Conservation (phyloP, 2,329 filamentous ascomycete species). For the Fusarium coffeatum region DNA sequence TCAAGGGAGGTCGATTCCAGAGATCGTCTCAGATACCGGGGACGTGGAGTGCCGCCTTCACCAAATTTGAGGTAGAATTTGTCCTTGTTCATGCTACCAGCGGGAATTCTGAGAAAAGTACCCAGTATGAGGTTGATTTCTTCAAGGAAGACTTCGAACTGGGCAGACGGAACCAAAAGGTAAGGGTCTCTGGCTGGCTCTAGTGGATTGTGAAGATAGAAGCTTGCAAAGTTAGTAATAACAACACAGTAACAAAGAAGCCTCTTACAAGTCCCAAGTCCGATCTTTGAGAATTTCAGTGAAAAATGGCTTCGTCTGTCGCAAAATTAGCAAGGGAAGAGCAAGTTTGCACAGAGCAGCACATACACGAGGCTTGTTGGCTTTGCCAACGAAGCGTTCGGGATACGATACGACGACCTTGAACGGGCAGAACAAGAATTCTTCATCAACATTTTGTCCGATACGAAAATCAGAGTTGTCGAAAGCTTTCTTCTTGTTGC, state of each 20-base stretch:
- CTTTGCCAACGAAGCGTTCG: constrained; percentile 66
- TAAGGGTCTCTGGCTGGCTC: constrained; percentile 62
- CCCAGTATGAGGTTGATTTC: constrained; percentile 71
- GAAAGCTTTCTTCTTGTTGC: constrained; percentile 30
- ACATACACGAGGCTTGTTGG: constrained; percentile 62
- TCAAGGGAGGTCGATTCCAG: constrained; percentile 55
- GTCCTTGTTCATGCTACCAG: constrained; percentile 56
- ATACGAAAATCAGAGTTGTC: constrained; percentile 42
- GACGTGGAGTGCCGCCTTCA: constrained; percentile 68
- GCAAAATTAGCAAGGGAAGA: constrained; percentile 19
- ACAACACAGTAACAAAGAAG: not conserved
- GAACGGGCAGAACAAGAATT: constrained; percentile 61
- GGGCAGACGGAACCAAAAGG: constrained; percentile 73
- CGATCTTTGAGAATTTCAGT: constrained; percentile 67
- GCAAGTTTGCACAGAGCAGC: not conserved
- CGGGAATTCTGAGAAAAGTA: constrained; percentile 68
- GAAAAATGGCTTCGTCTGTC: constrained; percentile 64
- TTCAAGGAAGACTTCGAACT: constrained; percentile 73
- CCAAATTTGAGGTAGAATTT: constrained; percentile 73
- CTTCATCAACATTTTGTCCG: constrained; percentile 42
- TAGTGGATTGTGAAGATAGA: constrained; percentile 71
- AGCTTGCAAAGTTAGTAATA: constrained; percentile 58
- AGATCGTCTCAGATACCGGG: constrained; percentile 74
- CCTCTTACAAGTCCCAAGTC: constrained; percentile 80
- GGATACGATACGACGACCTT: constrained; percentile 68